A percentile compares a stretch with the other conserved stretches of the same genome.
These are phyloP conservation scores for Scleromitrula shiraiana DNA, from an alignment of 2,329 filamentous ascomycete species.

Conservation along the genomic window DNA sequence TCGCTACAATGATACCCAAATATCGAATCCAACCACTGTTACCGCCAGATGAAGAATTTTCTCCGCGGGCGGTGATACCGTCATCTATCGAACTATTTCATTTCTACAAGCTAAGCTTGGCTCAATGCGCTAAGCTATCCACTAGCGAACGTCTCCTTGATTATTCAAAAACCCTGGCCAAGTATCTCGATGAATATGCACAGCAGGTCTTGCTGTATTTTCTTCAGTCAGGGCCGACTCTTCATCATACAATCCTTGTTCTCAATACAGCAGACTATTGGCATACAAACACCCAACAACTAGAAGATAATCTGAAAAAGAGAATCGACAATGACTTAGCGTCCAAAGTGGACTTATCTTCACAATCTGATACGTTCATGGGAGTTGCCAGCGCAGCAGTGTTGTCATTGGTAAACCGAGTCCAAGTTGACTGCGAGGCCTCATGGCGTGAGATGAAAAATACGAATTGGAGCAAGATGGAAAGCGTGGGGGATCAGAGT, in stretches of 20 bases:
- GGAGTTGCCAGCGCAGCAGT: conserved; percentile 87
- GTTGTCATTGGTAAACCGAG: conserved; percentile 71
- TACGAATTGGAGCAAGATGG: conserved; percentile 89
- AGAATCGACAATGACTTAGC: conserved; percentile 75
- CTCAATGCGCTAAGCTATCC: conserved; percentile 92
- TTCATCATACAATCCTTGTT: conserved; percentile 77
- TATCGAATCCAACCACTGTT: conserved; percentile 79
- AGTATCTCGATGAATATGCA: conserved; percentile 91
- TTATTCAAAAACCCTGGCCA: conserved; percentile 75
- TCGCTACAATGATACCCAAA: conserved; percentile 75
- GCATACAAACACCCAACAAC: conserved; percentile 83
- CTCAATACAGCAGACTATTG: conserved; percentile 98
- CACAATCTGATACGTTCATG: conserved; percentile 90
- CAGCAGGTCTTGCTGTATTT: conserved; percentile 81
- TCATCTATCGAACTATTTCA: conserved; percentile 97
- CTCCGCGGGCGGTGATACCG: conserved; percentile 76
- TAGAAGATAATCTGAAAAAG: conserved; percentile 90
- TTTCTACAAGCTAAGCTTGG: conserved; percentile 87
- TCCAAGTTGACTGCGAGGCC: conserved; percentile 74
- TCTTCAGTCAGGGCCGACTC: conserved; percentile 45
- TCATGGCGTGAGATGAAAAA: conserved; percentile 97
- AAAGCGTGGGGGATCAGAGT: conserved; percentile 88
- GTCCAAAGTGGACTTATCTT: conserved; percentile 75
- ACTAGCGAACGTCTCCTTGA: conserved; percentile 83
- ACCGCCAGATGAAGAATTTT: conserved; percentile 84